Evolutionary conservation across 371 early-diverging fungal genomes (phyloP).

Genomic region (Blakeslea trispora): DNA sequence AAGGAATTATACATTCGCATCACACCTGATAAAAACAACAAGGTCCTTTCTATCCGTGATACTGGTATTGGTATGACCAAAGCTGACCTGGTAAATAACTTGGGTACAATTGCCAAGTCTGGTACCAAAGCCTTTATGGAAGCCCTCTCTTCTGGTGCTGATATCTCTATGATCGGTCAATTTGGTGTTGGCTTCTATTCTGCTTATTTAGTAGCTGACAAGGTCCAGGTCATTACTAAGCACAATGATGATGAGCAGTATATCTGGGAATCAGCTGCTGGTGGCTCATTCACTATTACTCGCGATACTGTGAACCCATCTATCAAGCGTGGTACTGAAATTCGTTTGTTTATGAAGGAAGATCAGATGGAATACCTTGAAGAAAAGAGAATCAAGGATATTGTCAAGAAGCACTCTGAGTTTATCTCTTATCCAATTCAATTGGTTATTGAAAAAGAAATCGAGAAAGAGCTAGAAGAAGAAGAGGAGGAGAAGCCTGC

Average conservation of each 20-base stretch:
- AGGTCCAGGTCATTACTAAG: slow-evolving; percentile 84
- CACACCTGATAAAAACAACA: slow-evolving; percentile 59
- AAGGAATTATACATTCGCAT: slow-evolving; percentile 67
- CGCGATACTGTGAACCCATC: slow-evolving; percentile 71
- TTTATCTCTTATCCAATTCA: slow-evolving; percentile 71
- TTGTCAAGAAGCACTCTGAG: slow-evolving; percentile 81
- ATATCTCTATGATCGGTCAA: slow-evolving; percentile 83
- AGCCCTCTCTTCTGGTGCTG: slow-evolving; percentile 52
- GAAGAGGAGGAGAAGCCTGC: slow-evolving; percentile 65
- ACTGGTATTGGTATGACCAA: slow-evolving; percentile 93
- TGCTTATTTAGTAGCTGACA: slow-evolving; percentile 80
- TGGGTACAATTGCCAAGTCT: slow-evolving; percentile 88
- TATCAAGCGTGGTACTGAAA: slow-evolving; percentile 71
- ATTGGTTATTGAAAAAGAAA: slow-evolving; percentile 48
- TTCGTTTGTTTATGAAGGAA: slow-evolving; percentile 79
- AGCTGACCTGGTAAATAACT: slow-evolving; percentile 75
- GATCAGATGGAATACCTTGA: slow-evolving; percentile 67
- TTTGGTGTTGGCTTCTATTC: slow-evolving; percentile 95
- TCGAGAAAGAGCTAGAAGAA: slow-evolving; percentile 86
- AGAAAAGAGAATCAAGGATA: slow-evolving; percentile 53
- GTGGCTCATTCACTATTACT: slow-evolving; percentile 71
- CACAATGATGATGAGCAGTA: slow-evolving; percentile 71
- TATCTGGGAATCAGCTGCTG: slow-evolving; percentile 75
- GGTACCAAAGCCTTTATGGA: slow-evolving; percentile 63
- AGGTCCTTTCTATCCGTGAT: slow-evolving; percentile 74